These are phyloP conservation scores for Diaporthe batatas DNA, from an alignment of 2,329 filamentous ascomycete species.

Conservation along the genomic window DNA sequence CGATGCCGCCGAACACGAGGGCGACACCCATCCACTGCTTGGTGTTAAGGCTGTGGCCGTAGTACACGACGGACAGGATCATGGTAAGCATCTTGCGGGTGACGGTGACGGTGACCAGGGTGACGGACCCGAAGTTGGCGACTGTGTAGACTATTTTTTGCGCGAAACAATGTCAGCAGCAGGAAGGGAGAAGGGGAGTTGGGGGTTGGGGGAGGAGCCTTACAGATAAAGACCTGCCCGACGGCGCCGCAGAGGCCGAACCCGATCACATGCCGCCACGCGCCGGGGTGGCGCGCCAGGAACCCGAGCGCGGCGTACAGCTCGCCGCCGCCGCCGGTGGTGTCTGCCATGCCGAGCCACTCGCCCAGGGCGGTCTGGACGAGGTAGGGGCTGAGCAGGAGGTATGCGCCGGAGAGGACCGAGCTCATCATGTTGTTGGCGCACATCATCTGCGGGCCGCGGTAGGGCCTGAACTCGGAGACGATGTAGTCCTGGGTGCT, in stretches of 20 bases:
- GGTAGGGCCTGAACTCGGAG: slow-evolving; percentile 80
- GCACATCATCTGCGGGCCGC: slow-evolving; percentile 99
- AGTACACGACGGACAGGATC: slow-evolving; percentile 95
- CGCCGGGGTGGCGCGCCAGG: slow-evolving; percentile 81
- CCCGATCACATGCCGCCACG: slow-evolving; percentile 88
- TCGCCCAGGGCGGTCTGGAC: slow-evolving; percentile 74
- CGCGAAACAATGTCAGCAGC: background rate
- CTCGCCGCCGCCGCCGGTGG: slow-evolving; percentile 74
- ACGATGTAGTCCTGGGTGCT: slow-evolving; percentile 98
- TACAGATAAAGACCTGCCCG: slow-evolving; percentile 95
- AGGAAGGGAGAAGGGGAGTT: background rate
- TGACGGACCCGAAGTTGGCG: slow-evolving; percentile 88
- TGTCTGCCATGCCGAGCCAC: slow-evolving; percentile 75
- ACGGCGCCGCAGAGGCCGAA: slow-evolving; percentile 93
- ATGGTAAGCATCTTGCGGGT: slow-evolving; percentile 99
- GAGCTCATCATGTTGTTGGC: slow-evolving; percentile 93
- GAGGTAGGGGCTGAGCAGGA: slow-evolving; percentile 84
- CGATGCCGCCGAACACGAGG: slow-evolving; percentile 95
- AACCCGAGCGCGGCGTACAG: slow-evolving; percentile 84
- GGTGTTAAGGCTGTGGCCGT: slow-evolving; percentile 86
- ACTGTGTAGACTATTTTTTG: slow-evolving; percentile 81
- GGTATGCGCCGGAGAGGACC: slow-evolving; percentile 79
- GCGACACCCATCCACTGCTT: slow-evolving; percentile 96
- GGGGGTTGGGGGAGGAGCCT: slow-evolving; percentile 45
- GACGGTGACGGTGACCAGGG: slow-evolving; percentile 96